Percentiles rank a stretch among this genome's conserved stretches.
phyloP scores from a whole-genome alignment of 768 basidiomycete species.

The Symmetrospora coprosmae region DNA sequence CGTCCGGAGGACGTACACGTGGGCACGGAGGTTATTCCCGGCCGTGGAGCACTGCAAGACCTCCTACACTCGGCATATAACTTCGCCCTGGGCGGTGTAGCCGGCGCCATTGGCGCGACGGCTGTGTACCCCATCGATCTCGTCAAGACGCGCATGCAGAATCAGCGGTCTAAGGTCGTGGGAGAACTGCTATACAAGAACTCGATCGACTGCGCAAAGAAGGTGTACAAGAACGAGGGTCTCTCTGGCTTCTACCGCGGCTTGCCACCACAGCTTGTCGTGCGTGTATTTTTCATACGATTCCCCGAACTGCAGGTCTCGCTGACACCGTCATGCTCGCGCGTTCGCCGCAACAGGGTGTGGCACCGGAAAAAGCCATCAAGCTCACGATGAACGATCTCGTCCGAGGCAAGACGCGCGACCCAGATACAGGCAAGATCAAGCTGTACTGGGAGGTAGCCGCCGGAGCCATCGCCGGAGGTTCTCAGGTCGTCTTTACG shows the following conservation, averaged over 20 bases:
- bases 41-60: constrained; percentile 28
- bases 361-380: constrained; percentile 94
- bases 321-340: no score
- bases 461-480: constrained; percentile 86
- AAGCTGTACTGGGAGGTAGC: constrained; percentile 75
- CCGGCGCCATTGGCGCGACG: constrained; percentile 90
- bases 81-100: constrained; percentile 72
- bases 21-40: constrained; percentile 36
- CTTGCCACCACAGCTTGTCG: constrained; percentile 82
- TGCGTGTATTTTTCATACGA: constrained; percentile 40
- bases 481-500: constrained; percentile 97
- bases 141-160: constrained; percentile 63
- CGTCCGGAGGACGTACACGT: constrained; percentile 43
- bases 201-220: constrained; percentile 80
- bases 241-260: constrained; percentile 92
- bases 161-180: constrained; percentile 89
- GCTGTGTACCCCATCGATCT: constrained; percentile 70
- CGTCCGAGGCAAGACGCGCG: constrained; percentile 64
- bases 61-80: constrained; percentile 64
- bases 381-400: constrained; percentile 94
- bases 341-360: constrained; percentile 58
- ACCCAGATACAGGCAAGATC: constrained; percentile 92
- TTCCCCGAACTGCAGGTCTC: no score
- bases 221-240: constrained; percentile 90
- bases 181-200: constrained; percentile 95